phyloP scores from a whole-genome alignment of 176 grass and related monocot genomes.

The Triticum aestivum region IWGSC_CS_RefSeq_v2.1 NC_057794.1:150674761-150675260 shows the following conservation, averaged over 20 bases:
- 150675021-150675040: too few relatives aligned
- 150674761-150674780: neutral
- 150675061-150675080: too few relatives aligned
- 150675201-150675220: too few relatives aligned
- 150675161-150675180: too few relatives aligned
- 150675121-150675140: too few relatives aligned
- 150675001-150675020: neutral
- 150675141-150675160: too few relatives aligned
- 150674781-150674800: neutral
- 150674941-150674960: neutral
- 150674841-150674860: neutral
- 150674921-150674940: neutral
- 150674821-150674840: neutral
- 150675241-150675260: too few relatives aligned
- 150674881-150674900: neutral
- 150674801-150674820: neutral
- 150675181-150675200: too few relatives aligned
- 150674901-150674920: neutral
- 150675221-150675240: too few relatives aligned
- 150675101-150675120: too few relatives aligned
- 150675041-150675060: too few relatives aligned
- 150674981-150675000: neutral
- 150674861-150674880: neutral
- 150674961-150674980: neutral
- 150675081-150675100: too few relatives aligned